These are phyloP conservation scores for Mikania micrantha DNA, from an alignment of 129 eudicot species.

Conservation along the genomic window DNA sequence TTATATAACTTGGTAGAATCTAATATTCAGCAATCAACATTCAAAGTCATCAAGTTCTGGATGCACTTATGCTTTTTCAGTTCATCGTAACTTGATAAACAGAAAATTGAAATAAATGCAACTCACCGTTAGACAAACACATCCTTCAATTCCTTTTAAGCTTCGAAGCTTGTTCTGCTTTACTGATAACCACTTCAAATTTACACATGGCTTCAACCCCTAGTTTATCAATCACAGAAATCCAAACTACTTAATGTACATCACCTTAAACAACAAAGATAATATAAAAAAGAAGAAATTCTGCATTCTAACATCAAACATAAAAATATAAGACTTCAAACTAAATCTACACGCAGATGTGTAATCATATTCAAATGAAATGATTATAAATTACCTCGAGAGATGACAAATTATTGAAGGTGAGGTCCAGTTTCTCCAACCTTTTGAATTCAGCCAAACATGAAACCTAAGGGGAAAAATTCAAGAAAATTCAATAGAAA, in stretches of 20 bases:
- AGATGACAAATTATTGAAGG: conserved; percentile 67
- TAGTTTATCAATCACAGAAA: conserved; percentile 18
- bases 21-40: not conserved
- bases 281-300: not conserved
- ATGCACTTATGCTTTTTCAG: not conserved
- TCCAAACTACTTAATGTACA: not conserved
- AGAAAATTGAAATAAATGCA: not conserved
- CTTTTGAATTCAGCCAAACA: conserved; percentile 71
- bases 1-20: not conserved
- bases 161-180: conserved; percentile 81
- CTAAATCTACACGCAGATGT: not conserved
- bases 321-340: too few relatives aligned
- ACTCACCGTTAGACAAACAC: conserved; percentile 63
- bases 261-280: not conserved
- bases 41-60: not conserved
- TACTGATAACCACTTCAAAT: conserved; percentile 94
- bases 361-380: not conserved
- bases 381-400: conserved; percentile 50
- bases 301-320: not conserved
- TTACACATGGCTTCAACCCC: conserved; percentile 67
- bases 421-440: conserved; percentile 63
- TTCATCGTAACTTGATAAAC: not conserved
- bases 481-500: not conserved
- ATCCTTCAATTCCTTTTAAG: conserved; percentile 78
- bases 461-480: conserved; percentile 43